Percentiles rank a stretch among this genome's conserved stretches.
These are phyloP conservation scores for Chlamydomonas reinhardtii DNA, from an alignment of 163 green algal genomes.

Conservation along the genomic window DNA sequence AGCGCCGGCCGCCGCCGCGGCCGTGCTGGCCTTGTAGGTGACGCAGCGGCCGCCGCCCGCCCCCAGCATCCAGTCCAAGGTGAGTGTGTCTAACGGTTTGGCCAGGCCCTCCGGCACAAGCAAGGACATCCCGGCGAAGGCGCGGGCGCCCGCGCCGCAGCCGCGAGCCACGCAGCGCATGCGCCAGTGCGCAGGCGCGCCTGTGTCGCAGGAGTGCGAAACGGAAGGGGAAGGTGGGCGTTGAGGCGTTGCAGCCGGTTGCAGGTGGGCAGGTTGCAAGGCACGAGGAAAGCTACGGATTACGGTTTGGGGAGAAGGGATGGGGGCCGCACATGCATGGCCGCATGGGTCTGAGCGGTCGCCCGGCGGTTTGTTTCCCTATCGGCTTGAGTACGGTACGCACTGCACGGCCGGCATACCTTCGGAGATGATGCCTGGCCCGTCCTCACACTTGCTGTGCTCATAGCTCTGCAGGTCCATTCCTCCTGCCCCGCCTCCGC, in stretches of 20 bases:
- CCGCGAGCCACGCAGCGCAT: constrained; percentile 8
- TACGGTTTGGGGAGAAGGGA: too few relatives aligned
- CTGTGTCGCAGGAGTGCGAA: too few relatives aligned
- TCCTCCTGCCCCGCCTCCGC: neutral
- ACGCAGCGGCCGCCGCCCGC: constrained; percentile 44
- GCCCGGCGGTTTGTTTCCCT: too few relatives aligned
- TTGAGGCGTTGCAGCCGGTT: neutral
- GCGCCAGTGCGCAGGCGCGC: constrained; percentile 47
- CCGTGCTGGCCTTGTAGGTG: too few relatives aligned
- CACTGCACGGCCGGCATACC: neutral
- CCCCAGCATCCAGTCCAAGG: constrained; percentile 45
- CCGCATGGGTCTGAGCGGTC: too few relatives aligned
- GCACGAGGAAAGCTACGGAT: too few relatives aligned
- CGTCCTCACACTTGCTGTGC: constrained; percentile 35
- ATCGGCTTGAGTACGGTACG: too few relatives aligned
- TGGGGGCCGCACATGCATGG: too few relatives aligned
- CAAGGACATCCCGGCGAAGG: constrained; percentile 40
- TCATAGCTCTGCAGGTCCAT: constrained; percentile 45
- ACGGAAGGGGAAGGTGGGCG: too few relatives aligned
- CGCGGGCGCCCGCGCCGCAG: neutral
- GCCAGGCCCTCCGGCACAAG: constrained; percentile 43
- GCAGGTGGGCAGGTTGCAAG: too few relatives aligned
- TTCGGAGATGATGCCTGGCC: constrained; percentile 2
- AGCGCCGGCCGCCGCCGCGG: neutral
- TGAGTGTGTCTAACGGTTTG: constrained; percentile 33